Evolutionary conservation across 1,284 basidiomycete species (phyloP).

Genomic region (Heimioporus punctisporus): DNA sequence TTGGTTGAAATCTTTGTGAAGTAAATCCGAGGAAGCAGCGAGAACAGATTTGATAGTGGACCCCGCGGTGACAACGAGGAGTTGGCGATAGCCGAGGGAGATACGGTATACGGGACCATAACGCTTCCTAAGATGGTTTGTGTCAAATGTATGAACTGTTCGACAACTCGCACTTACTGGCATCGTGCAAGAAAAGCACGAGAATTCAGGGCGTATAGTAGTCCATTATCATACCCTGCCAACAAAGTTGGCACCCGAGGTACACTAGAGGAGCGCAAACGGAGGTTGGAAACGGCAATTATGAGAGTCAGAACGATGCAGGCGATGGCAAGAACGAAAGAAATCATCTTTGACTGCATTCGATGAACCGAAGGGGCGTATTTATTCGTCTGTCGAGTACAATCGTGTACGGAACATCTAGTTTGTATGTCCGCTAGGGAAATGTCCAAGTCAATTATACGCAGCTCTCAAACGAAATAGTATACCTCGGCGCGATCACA

Average conservation of each 20-base stretch:
- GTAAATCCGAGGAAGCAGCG: slow-evolving; percentile 3
- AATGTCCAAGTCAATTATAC: no score
- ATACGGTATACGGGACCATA: slow-evolving; percentile 18
- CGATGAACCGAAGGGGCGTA: no score
- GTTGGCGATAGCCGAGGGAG: slow-evolving; percentile 15
- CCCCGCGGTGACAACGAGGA: slow-evolving; percentile 17
- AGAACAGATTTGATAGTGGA: slow-evolving; percentile 14
- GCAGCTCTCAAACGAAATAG: no score
- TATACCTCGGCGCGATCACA: no score
- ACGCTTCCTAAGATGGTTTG: slow-evolving; percentile 3
- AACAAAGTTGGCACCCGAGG: slow-evolving; percentile 12
- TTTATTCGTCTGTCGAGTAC: no score
- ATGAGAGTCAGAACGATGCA: background rate
- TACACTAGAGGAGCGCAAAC: background rate
- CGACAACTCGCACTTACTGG: slow-evolving; percentile 16
- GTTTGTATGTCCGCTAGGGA: no score
- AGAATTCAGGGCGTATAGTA: slow-evolving; percentile 19
- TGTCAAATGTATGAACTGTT: background rate
- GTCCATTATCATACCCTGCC: slow-evolving; percentile 15
- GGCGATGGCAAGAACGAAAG: background rate
- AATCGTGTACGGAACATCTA: no score
- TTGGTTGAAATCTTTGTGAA: slow-evolving; percentile 15
- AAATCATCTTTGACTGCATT: no score
- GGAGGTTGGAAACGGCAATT: background rate
- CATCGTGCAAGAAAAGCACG: slow-evolving; percentile 18